Base-by-base conservation (phyloP, 2,329 filamentous ascomycete genomes). In the Corynespora cassiicola region DNA sequence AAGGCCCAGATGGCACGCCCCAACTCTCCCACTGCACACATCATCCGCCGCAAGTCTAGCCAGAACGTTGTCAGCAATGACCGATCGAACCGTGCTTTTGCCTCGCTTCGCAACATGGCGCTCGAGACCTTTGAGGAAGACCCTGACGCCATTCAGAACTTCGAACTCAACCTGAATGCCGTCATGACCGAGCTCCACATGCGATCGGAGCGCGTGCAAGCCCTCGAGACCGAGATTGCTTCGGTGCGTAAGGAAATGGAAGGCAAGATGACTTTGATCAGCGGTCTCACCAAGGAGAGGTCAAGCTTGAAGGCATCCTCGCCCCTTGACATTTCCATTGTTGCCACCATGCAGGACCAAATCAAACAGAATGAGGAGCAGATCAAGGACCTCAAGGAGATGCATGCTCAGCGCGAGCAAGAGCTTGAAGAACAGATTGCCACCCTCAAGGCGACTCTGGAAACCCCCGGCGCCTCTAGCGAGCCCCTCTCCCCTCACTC, bases 171-270 rank as follows among this genome's bases (percentile, higher is more conserved):
- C 63, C 75, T 99, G 26, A 94, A 94, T 60, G 81, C 89, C 2
- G 90, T 92, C 41, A 92, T 96, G 85, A 88, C 94, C 56, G 94
- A 99, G 65, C 77, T 99, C 21, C 87, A 96, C 50, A 79, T 79
- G 7, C 84, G 91, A 26, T 91, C 91, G 24, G 91, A 97, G 66
- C 85, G 91, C 18, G 91, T 96, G 36, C 88, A 95, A 61, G 85
- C 91, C 56, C 77, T 99, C 10, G 94, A 99, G 68, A 84, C 84
- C 5, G 92, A 96, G 54, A 81, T 96, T 39, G 76, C 84, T 17
- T 85, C 83, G 4, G 82, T 90, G 15, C 94, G 89, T 75, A 96
- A 90, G 74, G 94, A 99, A 68, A 95, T 97, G 86, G 94, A 99
- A 63, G 85, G 82, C 47, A 99, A 99, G 80, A 90, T 92, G 76